phyloP scores from a whole-genome alignment of 495 filamentous ascomycete species.

The Trichocladium uniseriatum region DNA sequence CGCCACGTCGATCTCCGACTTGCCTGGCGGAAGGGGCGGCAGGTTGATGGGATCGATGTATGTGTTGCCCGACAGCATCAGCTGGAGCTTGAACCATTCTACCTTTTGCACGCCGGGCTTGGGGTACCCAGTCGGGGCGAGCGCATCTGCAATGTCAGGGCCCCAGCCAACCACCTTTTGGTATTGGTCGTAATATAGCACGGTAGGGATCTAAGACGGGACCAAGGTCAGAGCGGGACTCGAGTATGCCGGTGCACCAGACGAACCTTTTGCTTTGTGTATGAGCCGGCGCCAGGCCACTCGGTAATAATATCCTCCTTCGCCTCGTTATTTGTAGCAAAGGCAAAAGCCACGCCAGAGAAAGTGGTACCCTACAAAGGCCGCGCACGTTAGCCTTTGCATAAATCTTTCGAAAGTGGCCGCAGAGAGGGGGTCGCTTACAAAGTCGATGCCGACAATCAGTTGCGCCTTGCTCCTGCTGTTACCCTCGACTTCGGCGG shows the following conservation, averaged over 20 bases:
- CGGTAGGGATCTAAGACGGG: conserved; percentile 53
- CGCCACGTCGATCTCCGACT: conserved; percentile 68
- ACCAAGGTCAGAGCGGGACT: background rate
- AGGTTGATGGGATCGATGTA: conserved; percentile 75
- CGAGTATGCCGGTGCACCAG: background rate
- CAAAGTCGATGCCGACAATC: conserved; percentile 76
- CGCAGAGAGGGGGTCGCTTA: conserved; percentile 32
- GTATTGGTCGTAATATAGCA: conserved; percentile 68
- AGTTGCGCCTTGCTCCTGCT: conserved; percentile 72
- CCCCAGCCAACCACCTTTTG: conserved; percentile 72
- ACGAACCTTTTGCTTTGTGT: conserved; percentile 63
- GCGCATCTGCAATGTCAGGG: conserved; percentile 64
- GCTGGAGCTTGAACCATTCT: conserved; percentile 71
- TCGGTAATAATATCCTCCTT: conserved; percentile 74
- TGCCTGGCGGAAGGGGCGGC: conserved; percentile 63
- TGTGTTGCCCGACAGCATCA: conserved; percentile 69
- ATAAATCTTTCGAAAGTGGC: background rate
- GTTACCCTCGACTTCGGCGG: conserved; percentile 78
- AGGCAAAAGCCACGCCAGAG: conserved; percentile 65
- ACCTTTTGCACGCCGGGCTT: conserved; percentile 71
- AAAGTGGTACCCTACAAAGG: conserved; percentile 57
- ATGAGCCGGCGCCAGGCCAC: conserved; percentile 66
- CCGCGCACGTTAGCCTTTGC: conserved; percentile 15
- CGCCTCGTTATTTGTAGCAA: conserved; percentile 66
- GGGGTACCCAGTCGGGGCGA: conserved; percentile 64